Evolutionary conservation across 805 yeast species (phyloP), one percentile per base, ranked within the genome.

Genomic region (Wickerhamomyces bisporus): DNA sequence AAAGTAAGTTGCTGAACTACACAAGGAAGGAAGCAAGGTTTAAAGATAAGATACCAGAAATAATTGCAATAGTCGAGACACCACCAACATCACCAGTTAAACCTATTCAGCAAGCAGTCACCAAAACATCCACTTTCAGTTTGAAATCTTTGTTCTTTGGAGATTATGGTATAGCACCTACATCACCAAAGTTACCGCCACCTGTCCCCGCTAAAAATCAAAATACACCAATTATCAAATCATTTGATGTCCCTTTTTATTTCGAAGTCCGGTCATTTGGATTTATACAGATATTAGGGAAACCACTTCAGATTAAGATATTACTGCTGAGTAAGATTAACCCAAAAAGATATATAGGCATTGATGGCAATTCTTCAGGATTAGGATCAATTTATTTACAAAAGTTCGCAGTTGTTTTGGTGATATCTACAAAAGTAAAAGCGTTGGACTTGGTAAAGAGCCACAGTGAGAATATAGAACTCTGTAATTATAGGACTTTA

Each of bases 321-420:
- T 47, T 42, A 23, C 24, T 59, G 5, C 23, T 58, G 8, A 48
- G 58, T 1, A 41, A 42, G 26, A 15, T 40, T 4, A 42, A 50
- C 3, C 55, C 60, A 9, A 17, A 47, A 6, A 41, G 39, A 20
- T 60, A 52, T 29, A 40, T 49, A 13, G 45, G 58, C 3, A 71
- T 41, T 41, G 68, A 27, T 58, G 72, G 65, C 0, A 67, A 65
- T 29, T 58, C 67, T 21, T 72, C 75, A 28, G 79, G 79, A 1
- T 50, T 71, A 30, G 79, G 80, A 0, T 58, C 64, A 11, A 49
- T 75, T 0, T 72, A 66, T 43, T 44, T 75, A 32, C 68, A 68
- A 30, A 50, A 55, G 14, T 45, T 74, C 17, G 49, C 44, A 18
- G 53, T 73, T 6, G 52, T 52, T 11, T 32, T 61, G 17, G 30